phyloP scores from a whole-genome alignment of 345 rosid species.

The Pseudoturritis turrita region DNA sequence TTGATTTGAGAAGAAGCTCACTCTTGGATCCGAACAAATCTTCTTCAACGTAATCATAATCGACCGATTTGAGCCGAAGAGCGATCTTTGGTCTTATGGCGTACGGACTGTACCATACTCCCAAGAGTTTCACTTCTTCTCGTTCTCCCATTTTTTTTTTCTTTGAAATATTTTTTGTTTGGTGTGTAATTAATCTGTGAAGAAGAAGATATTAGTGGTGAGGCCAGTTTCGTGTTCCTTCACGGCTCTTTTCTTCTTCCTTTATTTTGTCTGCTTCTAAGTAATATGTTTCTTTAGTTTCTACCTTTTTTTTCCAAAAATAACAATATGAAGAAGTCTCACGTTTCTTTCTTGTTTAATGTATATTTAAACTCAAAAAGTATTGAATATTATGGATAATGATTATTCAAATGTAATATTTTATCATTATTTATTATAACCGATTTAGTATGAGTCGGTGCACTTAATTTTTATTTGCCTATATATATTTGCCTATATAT shows the following conservation, averaged over 20 bases:
- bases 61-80: conserved; percentile 32
- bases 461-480: too few species aligned
- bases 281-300: too few species aligned
- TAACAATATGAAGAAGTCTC: too few species aligned
- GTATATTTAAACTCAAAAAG: too few species aligned
- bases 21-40: conserved; percentile 38
- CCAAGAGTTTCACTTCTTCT: conserved; percentile 36
- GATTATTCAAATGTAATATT: too few species aligned
- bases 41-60: conserved; percentile 31
- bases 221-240: background rate
- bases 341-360: too few species aligned
- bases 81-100: conserved; percentile 34
- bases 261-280: too few species aligned
- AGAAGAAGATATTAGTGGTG: background rate
- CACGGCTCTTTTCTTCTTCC: background rate
- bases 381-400: too few species aligned
- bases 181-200: background rate
- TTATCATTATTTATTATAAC: too few species aligned
- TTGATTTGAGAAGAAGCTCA: conserved; percentile 28
- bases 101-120: conserved; percentile 35
- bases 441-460: too few species aligned
- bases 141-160: background rate
- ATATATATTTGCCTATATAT: too few species aligned
- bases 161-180: background rate
- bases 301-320: too few species aligned